A percentile compares a stretch with the other conserved stretches of the same genome.
These are phyloP conservation scores for Anthracocystis panici-leucophaei DNA, from an alignment of 1,284 basidiomycete genomes.

Conservation along the genomic window DNA sequence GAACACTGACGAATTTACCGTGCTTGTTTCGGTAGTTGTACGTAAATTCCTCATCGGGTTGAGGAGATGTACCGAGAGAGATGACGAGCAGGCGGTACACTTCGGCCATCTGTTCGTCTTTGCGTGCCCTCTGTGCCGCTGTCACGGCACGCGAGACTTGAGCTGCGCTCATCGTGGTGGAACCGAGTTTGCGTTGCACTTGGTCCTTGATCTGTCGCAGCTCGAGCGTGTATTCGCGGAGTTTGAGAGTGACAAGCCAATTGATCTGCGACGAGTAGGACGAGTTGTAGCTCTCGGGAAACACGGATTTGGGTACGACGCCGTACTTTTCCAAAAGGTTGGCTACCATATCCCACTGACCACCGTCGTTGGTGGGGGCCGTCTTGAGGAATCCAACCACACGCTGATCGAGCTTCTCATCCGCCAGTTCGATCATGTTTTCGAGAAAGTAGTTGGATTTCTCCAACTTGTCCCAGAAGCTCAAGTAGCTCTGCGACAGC, in stretches of 20 bases:
- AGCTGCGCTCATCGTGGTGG: background rate
- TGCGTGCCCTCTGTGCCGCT: slow-evolving; percentile 73
- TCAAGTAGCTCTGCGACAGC: slow-evolving; percentile 79
- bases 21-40: slow-evolving; percentile 77
- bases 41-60: slow-evolving; percentile 54
- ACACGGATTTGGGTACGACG: slow-evolving; percentile 75
- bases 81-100: slow-evolving; percentile 88
- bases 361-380: slow-evolving; percentile 86
- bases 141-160: slow-evolving; percentile 44
- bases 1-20: slow-evolving; percentile 80
- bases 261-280: slow-evolving; percentile 81
- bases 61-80: slow-evolving; percentile 74
- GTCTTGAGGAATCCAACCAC: slow-evolving; percentile 81
- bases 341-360: slow-evolving; percentile 82
- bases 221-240: slow-evolving; percentile 87
- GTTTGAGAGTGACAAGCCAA: slow-evolving; percentile 84
- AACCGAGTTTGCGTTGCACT: slow-evolving; percentile 71
- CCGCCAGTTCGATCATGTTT: slow-evolving; percentile 82
- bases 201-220: slow-evolving; percentile 76
- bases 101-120: slow-evolving; percentile 85
- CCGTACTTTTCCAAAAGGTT: slow-evolving; percentile 74
- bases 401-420: slow-evolving; percentile 84
- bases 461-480: slow-evolving; percentile 78
- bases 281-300: slow-evolving; percentile 88
- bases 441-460: slow-evolving; percentile 96